Evolutionary conservation across 257 asterid species (phyloP), one percentile per base, ranked within the genome.

Genomic region (Fraxinus americana): DNA sequence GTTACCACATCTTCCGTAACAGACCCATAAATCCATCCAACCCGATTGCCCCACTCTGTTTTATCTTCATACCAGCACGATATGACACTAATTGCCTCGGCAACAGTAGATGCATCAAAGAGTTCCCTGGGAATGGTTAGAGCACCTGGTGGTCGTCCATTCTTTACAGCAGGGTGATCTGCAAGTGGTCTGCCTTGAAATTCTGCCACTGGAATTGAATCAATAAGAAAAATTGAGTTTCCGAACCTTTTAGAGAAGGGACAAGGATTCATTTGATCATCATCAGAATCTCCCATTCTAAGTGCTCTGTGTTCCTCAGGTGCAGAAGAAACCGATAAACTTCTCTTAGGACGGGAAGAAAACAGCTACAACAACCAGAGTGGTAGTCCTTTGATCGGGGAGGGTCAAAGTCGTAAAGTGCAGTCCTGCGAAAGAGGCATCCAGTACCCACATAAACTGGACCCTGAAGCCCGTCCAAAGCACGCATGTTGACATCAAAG

Each of bases 391-490:
- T 92, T 1, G 81, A 80, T 1, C 97, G 82, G 10, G 97, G 92
- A 0, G 97, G 97, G 72, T 92, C 96, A 54, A 90, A 90, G 16
- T 96, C 97, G 19, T 92, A 92, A 4, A 92, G 90, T 19, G 96
- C 93, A 1, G 86, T 88, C 78, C 97, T 54, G 8, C 94, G 87
- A 74, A 92, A 92, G 63, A 90, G 94, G 81, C 96, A 90, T 3
- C 97, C 97, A 0, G 97, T 92, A 54, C 97, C 97, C 1, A 92
- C 97, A 39, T 92, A 92, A 21, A 92, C 92, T 0, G 97, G 97
- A 43, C 97, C 97, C 61, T 90, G 96, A 35, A 92, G 80, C 9
- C 97, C 97, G 2, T 92, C 97, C 12, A 90, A 88, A 45, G 97
- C 97, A 4, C 96, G 89, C 96, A 92, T 92, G 83, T 90, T 89